Evolutionary conservation across 2,329 filamentous ascomycete species (phyloP), one percentile per base, ranked within the genome.

Genomic region (Colletotrichum godetiae): DNA sequence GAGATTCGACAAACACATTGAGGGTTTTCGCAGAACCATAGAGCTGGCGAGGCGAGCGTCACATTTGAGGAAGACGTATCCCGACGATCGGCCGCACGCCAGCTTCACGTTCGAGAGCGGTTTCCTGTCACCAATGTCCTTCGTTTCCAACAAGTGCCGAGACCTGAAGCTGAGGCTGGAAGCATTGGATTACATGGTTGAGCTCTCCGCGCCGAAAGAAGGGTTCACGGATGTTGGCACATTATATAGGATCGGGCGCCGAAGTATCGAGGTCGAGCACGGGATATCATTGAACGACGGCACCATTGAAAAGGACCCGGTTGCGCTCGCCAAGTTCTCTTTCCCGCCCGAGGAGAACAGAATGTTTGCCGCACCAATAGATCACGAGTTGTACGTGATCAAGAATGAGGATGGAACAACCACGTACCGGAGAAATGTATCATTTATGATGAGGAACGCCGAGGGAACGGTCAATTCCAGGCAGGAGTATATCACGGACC

Each of bases 1-100:
- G 19, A 78, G 78, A 1, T 84, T 78, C 67, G 85, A 86, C 67
- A 72, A 75, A 1, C 78, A 84, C 59, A 68, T 81, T 1, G 65
- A 79, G 2, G 77, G 76, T 8, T 86, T 86, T 42, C 78, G 80
- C 8, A 75, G 78, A 35, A 81, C 86, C 53, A 79, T 86, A 52
- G 78, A 80, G 0, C 75, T 84, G 0, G 81, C 80, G 15, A 31
- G 58, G 27, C 68, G 61, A 1, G 72, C 72, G 11, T 65, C 72
- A 6, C 53, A 67, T 27, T 22, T 72, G 46, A 68, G 55, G 29
- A 53, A 42, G 6, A 19, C 52, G 15, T 46, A 37, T 22, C 69
- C 59, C 4, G 58, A 62, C 35, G 65, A 63, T 3, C 5, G 84
- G 84, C 66, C 65, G 2, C 7, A 57, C 13, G 64, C 65, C n/a